These are phyloP conservation scores for Eruca vesicaria DNA, from an alignment of 441 rosid genomes.

Conservation along the genomic window DNA sequence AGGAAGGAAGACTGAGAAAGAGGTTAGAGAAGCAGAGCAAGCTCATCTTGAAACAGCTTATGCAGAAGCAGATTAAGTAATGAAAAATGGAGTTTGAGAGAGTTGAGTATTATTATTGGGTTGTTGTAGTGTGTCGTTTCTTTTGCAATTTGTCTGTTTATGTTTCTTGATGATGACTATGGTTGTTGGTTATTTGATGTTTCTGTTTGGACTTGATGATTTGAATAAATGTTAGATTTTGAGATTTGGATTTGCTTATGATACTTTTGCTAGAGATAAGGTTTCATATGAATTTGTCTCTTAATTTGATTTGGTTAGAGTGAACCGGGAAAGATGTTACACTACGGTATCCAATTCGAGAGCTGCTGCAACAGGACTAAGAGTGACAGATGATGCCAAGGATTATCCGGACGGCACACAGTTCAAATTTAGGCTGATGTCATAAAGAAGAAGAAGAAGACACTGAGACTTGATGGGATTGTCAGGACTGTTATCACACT, in stretches of 20 bases:
- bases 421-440: constrained; percentile 82
- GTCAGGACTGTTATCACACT: constrained; percentile 75
- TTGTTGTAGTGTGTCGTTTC: neutral
- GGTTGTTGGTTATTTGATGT: neutral
- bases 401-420: constrained; percentile 79
- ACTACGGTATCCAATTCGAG: constrained; percentile 57
- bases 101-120: neutral
- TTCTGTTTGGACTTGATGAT: constrained; percentile 22
- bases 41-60: constrained; percentile 82
- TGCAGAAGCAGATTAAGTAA: constrained; percentile 48
- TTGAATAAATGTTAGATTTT: constrained; percentile 20
- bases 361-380: constrained; percentile 78
- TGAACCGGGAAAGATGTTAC: constrained; percentile 43
- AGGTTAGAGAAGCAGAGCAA: constrained; percentile 92
- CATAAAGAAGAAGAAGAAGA: constrained; percentile 60
- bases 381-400: constrained; percentile 78
- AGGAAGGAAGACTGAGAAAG: constrained; percentile 98
- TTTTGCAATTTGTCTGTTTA: neutral
- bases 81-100: neutral
- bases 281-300: neutral
- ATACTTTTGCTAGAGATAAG: neutral
- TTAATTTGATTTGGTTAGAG: neutral
- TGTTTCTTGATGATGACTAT: constrained; percentile 14
- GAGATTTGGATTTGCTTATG: neutral
- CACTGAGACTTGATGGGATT: constrained; percentile 86